Conservation (phyloP, 2,329 filamentous ascomycete species). For the Colletotrichum sp. region DNA sequence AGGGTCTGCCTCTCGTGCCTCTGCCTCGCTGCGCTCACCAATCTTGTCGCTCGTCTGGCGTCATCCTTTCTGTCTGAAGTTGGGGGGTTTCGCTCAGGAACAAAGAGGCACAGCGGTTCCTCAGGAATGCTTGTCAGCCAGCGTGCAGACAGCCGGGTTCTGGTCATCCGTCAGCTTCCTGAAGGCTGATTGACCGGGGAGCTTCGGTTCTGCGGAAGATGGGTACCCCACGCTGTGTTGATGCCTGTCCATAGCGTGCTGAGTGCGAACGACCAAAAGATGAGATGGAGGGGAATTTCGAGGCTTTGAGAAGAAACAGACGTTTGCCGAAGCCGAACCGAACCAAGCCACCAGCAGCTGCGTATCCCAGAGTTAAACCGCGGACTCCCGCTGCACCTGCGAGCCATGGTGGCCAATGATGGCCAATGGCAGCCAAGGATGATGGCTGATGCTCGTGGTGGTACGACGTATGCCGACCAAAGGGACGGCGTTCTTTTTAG, state of each 20-base stretch:
- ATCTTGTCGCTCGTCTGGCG: background rate
- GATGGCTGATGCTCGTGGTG: constrained; percentile 9
- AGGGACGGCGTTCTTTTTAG: constrained; percentile 14
- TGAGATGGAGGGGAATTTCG: background rate
- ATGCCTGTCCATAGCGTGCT: background rate
- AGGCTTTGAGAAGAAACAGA: background rate
- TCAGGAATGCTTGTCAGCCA: background rate
- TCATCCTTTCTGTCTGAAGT: background rate
- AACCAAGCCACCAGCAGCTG: background rate
- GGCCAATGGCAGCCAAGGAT: constrained; percentile 3
- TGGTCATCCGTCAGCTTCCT: constrained; percentile 9
- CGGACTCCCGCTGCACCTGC: background rate
- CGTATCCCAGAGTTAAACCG: background rate
- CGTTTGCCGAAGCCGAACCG: background rate
- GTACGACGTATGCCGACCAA: constrained; percentile 8
- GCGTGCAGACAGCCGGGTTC: background rate
- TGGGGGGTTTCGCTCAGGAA: background rate
- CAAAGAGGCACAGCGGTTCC: background rate
- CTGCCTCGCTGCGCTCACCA: background rate
- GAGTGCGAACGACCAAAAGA: background rate
- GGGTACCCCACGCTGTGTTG: background rate
- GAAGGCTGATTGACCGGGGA: background rate
- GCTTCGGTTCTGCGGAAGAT: background rate
- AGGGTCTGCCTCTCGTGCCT: background rate
- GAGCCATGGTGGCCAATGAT: background rate